Conservation (phyloP, 148 eudicot genomes). For the Camellia lanceoleosa region DNA sequence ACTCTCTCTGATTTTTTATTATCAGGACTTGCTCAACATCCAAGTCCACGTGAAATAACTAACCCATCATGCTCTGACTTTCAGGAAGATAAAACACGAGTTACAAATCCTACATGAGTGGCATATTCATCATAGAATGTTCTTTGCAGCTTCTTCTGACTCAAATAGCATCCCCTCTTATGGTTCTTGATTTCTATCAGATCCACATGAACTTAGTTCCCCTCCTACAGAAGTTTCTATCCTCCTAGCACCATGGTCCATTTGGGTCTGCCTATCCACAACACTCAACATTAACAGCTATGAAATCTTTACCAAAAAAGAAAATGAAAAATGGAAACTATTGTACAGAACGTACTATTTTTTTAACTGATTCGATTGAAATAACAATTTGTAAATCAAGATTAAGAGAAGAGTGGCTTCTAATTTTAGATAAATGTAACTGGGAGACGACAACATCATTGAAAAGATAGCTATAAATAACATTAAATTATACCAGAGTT, state of each 20-base stretch:
- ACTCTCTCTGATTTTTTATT: constrained; percentile 18
- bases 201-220: constrained; percentile 17
- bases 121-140: constrained; percentile 41
- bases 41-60: constrained; percentile 42
- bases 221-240: constrained; percentile 24
- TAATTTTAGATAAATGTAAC: not conserved
- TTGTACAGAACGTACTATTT: not conserved
- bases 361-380: too few species aligned
- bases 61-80: constrained; percentile 45
- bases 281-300: constrained; percentile 6
- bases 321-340: not conserved
- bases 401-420: not conserved
- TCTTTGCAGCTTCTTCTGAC: constrained; percentile 38
- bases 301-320: not conserved
- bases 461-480: not conserved
- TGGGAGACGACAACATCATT: not conserved
- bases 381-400: not conserved
- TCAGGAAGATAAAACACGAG: constrained; percentile 41
- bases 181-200: constrained; percentile 29
- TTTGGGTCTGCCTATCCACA: constrained; percentile 23
- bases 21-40: constrained; percentile 28
- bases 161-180: constrained; percentile 38
- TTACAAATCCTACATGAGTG: constrained; percentile 28
- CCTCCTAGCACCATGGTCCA: constrained; percentile 21
- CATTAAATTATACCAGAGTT: not conserved